Base-by-base conservation (phyloP, 768 basidiomycete genomes). In the Tylopilus balloui region DNA sequence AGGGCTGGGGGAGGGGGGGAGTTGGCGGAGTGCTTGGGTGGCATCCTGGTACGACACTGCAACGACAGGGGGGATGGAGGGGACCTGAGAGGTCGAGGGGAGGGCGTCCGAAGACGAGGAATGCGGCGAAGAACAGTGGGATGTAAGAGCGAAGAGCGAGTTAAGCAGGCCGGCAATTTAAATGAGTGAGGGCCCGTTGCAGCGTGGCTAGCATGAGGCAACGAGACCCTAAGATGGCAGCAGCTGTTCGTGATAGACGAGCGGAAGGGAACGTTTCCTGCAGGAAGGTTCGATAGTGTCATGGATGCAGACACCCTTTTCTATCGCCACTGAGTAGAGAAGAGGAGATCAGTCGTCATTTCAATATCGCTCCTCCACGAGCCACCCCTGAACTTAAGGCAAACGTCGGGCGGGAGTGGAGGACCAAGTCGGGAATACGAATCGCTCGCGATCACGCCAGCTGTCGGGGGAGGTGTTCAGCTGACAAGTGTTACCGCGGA, bases 1-100 rank as follows among this genome's bases (percentile, higher is more conserved):
- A 87, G 71, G 53, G 73, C 64, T 29, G 75, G 75, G 54, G 73
- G 69, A 55, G 76, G 71, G 40, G 82, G 81, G 27, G 70, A 69
- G 24, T 41, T 68, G n/a, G 62, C 54, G 38, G 71, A 56, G 42
- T 62, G 64, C 52, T 68, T 68, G 15, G 57, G 43, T 14, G 66
- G 66, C 66, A 68, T 68, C 59, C 63, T 45, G 53, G 53, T 50
- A 45, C 20, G 45, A 38, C 50, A 42, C 51, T 36, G 29, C 60
- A 55, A 51, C 53, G 48, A 64, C 53, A 48, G 29, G 14, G 21
- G 42, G 47, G 49, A 28, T 8, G 48, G 52, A 19, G 48, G 49
- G 9, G 62, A 60, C 58, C 67, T 36, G 14, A 31, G 42, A 52
- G 67, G 67, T 55, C 65, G 50, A 55, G 49, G 38, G 44, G 49